Evolutionary conservation across 2,329 filamentous ascomycete species (phyloP).

Genomic region (Alternaria sp.): DNA sequence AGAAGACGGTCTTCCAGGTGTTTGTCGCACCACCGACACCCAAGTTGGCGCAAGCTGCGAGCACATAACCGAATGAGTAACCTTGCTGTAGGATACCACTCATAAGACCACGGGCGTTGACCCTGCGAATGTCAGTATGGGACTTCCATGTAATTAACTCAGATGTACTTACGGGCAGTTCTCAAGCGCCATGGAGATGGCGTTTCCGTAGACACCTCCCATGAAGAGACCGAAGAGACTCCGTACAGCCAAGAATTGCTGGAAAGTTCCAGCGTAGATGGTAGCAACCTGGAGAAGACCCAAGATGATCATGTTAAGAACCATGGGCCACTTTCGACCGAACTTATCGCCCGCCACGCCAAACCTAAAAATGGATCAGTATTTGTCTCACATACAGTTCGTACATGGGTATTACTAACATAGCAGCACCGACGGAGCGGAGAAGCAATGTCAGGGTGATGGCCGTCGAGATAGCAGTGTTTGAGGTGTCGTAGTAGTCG

Average conservation of each 20-base stretch:
- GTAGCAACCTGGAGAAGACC: constrained; percentile 77
- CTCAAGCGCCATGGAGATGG: constrained; percentile 78
- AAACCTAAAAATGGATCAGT: constrained; percentile 53
- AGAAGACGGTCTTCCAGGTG: constrained; percentile 78
- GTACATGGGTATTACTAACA: constrained; percentile 28
- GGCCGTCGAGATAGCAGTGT: constrained; percentile 74
- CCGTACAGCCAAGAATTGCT: constrained; percentile 76
- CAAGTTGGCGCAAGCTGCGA: constrained; percentile 77
- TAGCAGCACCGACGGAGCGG: constrained; percentile 74
- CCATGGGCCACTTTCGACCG: constrained; percentile 85
- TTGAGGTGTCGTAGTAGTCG: constrained; percentile 63
- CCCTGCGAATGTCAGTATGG: constrained; percentile 26
- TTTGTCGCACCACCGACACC: constrained; percentile 69
- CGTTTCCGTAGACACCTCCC: constrained; percentile 81
- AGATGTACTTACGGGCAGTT: constrained; percentile 66
- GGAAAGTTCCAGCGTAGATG: constrained; percentile 75
- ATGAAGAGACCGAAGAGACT: constrained; percentile 79
- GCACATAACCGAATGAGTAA: constrained; percentile 79
- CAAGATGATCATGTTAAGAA: constrained; percentile 76
- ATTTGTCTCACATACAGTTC: not conserved
- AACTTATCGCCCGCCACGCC: constrained; percentile 79
- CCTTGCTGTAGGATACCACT: constrained; percentile 83
- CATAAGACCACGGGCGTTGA: constrained; percentile 76
- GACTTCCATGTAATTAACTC: constrained; percentile 19
- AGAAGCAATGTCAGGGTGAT: constrained; percentile 78